A percentile compares a stretch with the other conserved stretches of the same genome.
phyloP scores from a whole-genome alignment of 1,284 basidiomycete species.

The Athelia psychrophila region DNA sequence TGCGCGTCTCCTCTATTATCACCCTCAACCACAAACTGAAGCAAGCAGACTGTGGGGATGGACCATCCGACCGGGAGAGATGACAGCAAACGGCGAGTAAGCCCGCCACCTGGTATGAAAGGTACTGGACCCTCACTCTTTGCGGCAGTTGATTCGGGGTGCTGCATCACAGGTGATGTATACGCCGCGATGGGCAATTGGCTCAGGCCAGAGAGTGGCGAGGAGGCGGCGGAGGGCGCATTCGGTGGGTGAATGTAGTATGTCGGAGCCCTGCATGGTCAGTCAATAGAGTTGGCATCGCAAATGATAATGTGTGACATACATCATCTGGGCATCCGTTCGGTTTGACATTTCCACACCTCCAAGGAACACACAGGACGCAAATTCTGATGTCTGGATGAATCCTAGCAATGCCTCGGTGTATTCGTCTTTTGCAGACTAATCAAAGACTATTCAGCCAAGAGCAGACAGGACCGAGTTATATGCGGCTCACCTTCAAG shows the following conservation, averaged over 20 bases:
- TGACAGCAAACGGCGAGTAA: constrained; percentile 63
- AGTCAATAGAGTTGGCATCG: constrained; percentile 4
- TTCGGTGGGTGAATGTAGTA: constrained; percentile 47
- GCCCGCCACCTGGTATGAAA: constrained; percentile 74
- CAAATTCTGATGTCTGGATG: constrained; percentile 43
- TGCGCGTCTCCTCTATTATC: constrained; percentile 75
- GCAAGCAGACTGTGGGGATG: constrained; percentile 50
- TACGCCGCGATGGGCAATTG: constrained; percentile 49
- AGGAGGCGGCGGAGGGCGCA: constrained; percentile 33
- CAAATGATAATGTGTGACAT: constrained; percentile 24
- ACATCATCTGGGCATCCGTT: constrained; percentile 76
- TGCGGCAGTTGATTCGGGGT: constrained; percentile 25
- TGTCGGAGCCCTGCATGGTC: constrained; percentile 50
- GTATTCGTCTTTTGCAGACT: constrained; percentile 72
- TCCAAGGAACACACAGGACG: constrained; percentile 59
- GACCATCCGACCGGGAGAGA: constrained; percentile 54
- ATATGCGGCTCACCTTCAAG: constrained; percentile 49
- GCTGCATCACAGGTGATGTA: constrained; percentile 40
- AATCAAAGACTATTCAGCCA: neutral
- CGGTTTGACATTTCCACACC: constrained; percentile 74
- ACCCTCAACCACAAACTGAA: constrained; percentile 74
- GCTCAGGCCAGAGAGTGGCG: constrained; percentile 37
- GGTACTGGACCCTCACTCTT: constrained; percentile 36
- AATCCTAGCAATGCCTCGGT: constrained; percentile 55
- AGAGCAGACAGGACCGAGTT: no score